Evolutionary conservation across 1,284 basidiomycete genomes (phyloP).

Genomic region (Anthracocystis panici-leucophaei): DNA sequence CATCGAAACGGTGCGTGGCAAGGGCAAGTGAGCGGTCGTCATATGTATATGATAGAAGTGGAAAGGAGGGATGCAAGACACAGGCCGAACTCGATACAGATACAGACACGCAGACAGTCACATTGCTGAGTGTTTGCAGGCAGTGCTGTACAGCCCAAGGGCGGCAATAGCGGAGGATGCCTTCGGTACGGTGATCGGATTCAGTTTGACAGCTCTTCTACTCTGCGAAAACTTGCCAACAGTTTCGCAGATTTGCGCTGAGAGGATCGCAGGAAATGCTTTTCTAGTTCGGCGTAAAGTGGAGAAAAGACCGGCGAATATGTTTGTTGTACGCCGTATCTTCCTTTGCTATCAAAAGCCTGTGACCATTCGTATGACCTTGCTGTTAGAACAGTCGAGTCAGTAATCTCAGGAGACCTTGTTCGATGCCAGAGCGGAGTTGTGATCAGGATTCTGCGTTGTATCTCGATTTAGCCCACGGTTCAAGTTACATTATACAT

Average conservation of each 20-base stretch:
- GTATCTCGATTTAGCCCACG: too few species aligned
- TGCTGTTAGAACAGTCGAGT: too few species aligned
- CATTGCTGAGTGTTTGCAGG: too few species aligned
- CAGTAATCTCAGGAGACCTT: too few species aligned
- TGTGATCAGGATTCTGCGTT: too few species aligned
- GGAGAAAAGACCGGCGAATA: conserved; percentile 32
- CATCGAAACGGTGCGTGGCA: neutral
- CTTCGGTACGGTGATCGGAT: neutral
- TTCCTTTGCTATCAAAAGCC: neutral
- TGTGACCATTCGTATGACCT: neutral
- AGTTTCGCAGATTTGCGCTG: neutral
- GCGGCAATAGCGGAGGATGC: conserved; percentile 12
- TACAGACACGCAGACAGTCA: neutral
- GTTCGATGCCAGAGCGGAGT: too few species aligned
- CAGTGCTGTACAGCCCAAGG: too few species aligned
- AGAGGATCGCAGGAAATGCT: too few species aligned
- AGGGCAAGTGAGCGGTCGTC: neutral
- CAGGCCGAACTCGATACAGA: neutral
- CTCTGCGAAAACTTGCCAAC: too few species aligned
- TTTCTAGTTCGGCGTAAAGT: conserved; percentile 19
- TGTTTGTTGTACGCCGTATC: neutral
- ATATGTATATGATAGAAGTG: neutral
- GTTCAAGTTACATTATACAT: too few species aligned
- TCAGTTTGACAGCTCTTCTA: conserved; percentile 2
- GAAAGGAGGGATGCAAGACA: neutral